Conservation (phyloP, 805 yeast genomes). For the Kodamaea restingae region DNA sequence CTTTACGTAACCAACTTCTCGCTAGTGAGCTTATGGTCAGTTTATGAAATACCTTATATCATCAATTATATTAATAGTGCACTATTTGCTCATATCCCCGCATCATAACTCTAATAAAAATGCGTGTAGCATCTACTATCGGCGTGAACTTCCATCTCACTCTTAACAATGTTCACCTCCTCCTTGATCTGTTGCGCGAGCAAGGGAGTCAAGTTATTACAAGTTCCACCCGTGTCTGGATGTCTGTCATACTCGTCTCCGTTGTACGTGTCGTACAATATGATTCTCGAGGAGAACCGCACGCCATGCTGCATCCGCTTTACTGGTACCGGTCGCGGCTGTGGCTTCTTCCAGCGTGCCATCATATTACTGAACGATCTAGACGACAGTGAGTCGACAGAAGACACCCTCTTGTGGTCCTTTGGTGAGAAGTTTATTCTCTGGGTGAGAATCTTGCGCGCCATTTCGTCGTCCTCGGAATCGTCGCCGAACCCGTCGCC, state of each 20-base stretch:
- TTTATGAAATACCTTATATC: no score
- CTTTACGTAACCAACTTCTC: no score
- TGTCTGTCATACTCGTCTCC: slow-evolving; percentile 86
- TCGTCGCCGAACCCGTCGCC: slow-evolving; percentile 38
- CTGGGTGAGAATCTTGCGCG: slow-evolving; percentile 7
- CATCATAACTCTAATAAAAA: slow-evolving; percentile 48
- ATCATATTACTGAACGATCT: slow-evolving; percentile 30
- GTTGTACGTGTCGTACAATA: slow-evolving; percentile 79
- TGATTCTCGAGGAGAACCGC: slow-evolving; percentile 74
- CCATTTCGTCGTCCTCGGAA: slow-evolving; percentile 3
- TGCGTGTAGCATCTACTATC: slow-evolving; percentile 79
- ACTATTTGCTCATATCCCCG: no score
- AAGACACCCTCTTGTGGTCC: slow-evolving; percentile 26
- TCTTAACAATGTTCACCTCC: slow-evolving; percentile 76
- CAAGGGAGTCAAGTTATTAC: slow-evolving; percentile 83
- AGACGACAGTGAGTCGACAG: slow-evolving; percentile 29
- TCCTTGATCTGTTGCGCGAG: slow-evolving; percentile 82
- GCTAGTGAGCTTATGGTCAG: no score
- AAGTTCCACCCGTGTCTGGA: slow-evolving; percentile 81
- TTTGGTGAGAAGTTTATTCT: slow-evolving; percentile 13
- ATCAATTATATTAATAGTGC: no score
- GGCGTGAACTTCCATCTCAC: slow-evolving; percentile 79
- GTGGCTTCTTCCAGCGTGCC: slow-evolving; percentile 23
- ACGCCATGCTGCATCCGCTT: slow-evolving; percentile 29
- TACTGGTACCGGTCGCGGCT: background rate